Base-by-base conservation (phyloP, 2,329 filamentous ascomycete genomes). In the Fusarium incarnatum region DNA sequence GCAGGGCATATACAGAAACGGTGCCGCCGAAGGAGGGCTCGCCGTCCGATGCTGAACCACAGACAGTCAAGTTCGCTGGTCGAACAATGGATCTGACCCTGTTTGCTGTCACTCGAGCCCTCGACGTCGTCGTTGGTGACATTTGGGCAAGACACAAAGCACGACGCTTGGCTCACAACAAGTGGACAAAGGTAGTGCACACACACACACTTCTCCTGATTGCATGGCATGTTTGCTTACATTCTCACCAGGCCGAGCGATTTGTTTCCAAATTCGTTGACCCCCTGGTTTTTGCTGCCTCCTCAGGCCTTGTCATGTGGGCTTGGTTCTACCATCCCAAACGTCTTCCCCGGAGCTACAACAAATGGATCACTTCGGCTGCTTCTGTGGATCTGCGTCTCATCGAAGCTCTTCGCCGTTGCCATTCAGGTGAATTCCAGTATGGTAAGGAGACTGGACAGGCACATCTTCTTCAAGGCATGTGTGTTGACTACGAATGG, bases 281-380 rank as follows among this genome's bases (percentile, higher is more conserved):
- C 75, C 87, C 92, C 6, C 80, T 87, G 8, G 81, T 94, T 20
- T 97, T 97, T 78, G 88, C 91, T 46, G 79, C 86, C 34, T 94
- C 92, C 22, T 89, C 88, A 41, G 91, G 90, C 23, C 81, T 93
- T 40, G 90, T 97, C 71, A 97, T 97, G 94, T 95, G 92, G 91
- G 87, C 92, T 20, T 97, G 92, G 92, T 91, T 97, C 77, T 97
- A 95, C 81, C 79, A 84, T 12, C 92, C 93, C 0, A 84, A 88
- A 37, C 85, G 88, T 22, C 85, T 97, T 3, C 94, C 94, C 4
- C 85, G 82, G 28, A 86, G 90, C 42, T 97, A 97, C 81, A 91
- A 89, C 74, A 91, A 89, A 77, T 97, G 94, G 93, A 96, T 97
- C 73, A 88, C 86, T 42, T 89, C 90, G 23, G 92, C 91, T 6